Percentiles rank a stretch among this genome's conserved stretches.
Evolutionary conservation across 2,329 filamentous ascomycete species (phyloP).

Genomic region (Trichothecium sympodiale): DNA sequence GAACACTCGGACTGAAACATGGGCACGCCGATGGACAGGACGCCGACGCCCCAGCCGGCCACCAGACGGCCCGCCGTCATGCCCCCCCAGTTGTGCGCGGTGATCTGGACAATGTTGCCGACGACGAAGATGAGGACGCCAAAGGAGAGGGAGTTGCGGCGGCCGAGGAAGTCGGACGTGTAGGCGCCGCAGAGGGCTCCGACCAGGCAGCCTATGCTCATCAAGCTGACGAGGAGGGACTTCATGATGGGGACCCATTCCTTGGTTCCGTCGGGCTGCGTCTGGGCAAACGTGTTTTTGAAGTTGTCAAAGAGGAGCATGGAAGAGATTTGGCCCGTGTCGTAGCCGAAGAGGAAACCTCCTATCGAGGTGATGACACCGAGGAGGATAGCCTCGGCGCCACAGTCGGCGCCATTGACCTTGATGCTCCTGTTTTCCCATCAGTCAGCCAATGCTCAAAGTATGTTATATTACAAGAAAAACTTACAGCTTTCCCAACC

Average conservation of each 20-base stretch:
- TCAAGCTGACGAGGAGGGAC: slow-evolving; percentile 43
- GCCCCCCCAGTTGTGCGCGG: slow-evolving; percentile 46
- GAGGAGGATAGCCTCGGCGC: slow-evolving; percentile 28
- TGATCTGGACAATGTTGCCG: slow-evolving; percentile 57
- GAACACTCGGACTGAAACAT: slow-evolving; percentile 57
- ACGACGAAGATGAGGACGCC: slow-evolving; percentile 47
- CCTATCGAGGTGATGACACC: slow-evolving; percentile 45
- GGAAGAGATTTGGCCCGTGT: slow-evolving; percentile 48
- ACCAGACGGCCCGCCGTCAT: slow-evolving; percentile 55
- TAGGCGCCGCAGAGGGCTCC: slow-evolving; percentile 42
- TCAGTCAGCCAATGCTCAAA: too few relatives aligned
- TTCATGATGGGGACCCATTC: slow-evolving; percentile 29
- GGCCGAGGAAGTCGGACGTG: slow-evolving; percentile 46
- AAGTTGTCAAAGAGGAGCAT: slow-evolving; percentile 42
- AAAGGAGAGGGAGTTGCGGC: slow-evolving; percentile 42
- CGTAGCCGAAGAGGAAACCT: slow-evolving; percentile 53
- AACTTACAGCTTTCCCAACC: too few relatives aligned
- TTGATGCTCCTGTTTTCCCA: slow-evolving; percentile 22
- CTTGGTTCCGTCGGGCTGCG: slow-evolving; percentile 21
- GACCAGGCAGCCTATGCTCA: slow-evolving; percentile 43
- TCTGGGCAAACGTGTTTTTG: slow-evolving; percentile 41
- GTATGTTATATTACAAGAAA: too few relatives aligned
- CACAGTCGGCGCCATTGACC: slow-evolving; percentile 30
- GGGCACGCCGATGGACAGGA: slow-evolving; percentile 52
- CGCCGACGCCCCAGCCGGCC: slow-evolving; percentile 57